phyloP scores from a whole-genome alignment of 257 asterid species.

The Marsdenia floribunda region DNA sequence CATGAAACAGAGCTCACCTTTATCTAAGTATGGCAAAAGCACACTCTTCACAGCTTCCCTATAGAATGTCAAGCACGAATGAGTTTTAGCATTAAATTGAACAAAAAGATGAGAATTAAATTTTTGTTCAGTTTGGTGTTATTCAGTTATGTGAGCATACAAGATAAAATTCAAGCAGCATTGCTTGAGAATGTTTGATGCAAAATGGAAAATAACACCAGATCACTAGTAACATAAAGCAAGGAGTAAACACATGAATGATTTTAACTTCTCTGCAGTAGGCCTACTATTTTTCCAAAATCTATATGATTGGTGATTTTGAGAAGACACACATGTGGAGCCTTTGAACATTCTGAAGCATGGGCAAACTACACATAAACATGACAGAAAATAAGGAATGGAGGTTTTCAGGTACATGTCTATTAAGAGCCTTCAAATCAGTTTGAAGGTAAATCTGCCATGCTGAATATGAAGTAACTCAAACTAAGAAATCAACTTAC shows the following conservation, averaged over 20 bases:
- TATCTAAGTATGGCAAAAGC: slow-evolving; percentile 54
- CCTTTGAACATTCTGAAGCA: not conserved
- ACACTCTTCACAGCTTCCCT: slow-evolving; percentile 68
- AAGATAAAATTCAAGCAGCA: not conserved
- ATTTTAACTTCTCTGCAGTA: slow-evolving; percentile 2
- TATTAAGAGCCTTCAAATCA: not conserved
- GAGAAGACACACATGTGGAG: not conserved
- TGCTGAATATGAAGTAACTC: not conserved
- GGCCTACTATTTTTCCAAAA: not conserved
- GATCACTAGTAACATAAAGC: not conserved
- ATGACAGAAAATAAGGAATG: not conserved
- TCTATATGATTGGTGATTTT: not conserved
- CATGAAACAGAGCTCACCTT: slow-evolving; percentile 48
- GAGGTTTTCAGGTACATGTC: not conserved
- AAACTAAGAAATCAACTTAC: not conserved
- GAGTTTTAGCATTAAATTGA: not conserved
- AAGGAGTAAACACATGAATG: not conserved
- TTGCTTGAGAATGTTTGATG: not conserved
- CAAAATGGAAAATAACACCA: not conserved
- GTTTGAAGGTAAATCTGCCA: not conserved
- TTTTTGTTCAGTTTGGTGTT: not conserved
- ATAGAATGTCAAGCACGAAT: slow-evolving; percentile 27
- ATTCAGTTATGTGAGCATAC: not conserved
- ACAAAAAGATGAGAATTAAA: not conserved
- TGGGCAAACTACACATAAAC: not conserved